These are phyloP conservation scores for Diutina rugosa DNA, from an alignment of 1,139 yeast species.

Conservation along the genomic window DNA sequence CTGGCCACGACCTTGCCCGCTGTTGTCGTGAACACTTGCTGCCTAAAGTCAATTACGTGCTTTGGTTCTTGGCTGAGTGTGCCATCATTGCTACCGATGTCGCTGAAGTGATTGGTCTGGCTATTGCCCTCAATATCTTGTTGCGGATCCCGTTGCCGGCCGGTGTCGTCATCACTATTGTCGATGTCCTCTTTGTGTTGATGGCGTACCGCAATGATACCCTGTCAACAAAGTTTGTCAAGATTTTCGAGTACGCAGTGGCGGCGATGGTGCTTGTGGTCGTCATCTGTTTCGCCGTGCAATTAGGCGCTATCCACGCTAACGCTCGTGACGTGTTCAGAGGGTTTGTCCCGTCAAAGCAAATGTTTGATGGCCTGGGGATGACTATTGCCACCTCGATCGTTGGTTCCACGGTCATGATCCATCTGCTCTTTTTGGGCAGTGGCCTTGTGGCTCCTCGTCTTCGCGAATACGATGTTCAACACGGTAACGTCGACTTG, in stretches of 20 bases:
- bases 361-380: constrained; percentile 51
- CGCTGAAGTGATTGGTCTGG: constrained; percentile 84
- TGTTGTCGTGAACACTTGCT: constrained; percentile 56
- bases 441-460: constrained; percentile 69
- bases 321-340: constrained; percentile 43
- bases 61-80: constrained; percentile 64
- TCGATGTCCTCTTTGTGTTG: constrained; percentile 62
- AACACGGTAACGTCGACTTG: constrained; percentile 24
- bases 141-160: constrained; percentile 62
- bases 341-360: constrained; percentile 58
- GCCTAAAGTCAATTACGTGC: constrained; percentile 35
- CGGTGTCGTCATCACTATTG: constrained; percentile 60
- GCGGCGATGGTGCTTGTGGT: constrained; percentile 58
- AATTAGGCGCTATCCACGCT: constrained; percentile 16
- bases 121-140: constrained; percentile 65
- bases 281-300: constrained; percentile 59
- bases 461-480: constrained; percentile 45
- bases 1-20: constrained; percentile 66
- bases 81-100: constrained; percentile 80
- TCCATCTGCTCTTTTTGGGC: constrained; percentile 65
- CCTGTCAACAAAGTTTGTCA: constrained; percentile 47
- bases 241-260: constrained; percentile 54
- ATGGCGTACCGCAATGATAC: constrained; percentile 66
- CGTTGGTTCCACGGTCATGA: constrained; percentile 78
- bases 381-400: constrained; percentile 66